Evolutionary conservation across 2,329 filamentous ascomycete species (phyloP).

Genomic region (Thermoascus crustaceus): DNA sequence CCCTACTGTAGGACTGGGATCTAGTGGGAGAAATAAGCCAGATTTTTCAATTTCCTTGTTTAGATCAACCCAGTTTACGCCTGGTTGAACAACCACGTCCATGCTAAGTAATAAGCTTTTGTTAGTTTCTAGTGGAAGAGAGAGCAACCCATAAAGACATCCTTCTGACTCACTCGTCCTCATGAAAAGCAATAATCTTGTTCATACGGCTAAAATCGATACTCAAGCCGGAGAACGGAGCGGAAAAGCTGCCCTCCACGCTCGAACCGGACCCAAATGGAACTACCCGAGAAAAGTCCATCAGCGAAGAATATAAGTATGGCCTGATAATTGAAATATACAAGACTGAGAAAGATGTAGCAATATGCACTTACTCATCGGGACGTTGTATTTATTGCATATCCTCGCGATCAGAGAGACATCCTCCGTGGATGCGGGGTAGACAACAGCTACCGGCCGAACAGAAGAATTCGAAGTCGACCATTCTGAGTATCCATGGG

Average conservation of each 20-base stretch:
- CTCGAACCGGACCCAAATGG: constrained; percentile 71
- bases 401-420: constrained; percentile 68
- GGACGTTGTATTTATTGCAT: constrained; percentile 62
- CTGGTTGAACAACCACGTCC: constrained; percentile 59
- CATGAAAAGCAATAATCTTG: constrained; percentile 60
- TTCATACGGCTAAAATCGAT: constrained; percentile 72
- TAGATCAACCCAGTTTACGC: constrained; percentile 65
- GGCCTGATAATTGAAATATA: no score
- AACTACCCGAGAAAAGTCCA: no score
- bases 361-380: no score
- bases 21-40: constrained; percentile 71
- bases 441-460: constrained; percentile 53
- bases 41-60: constrained; percentile 59
- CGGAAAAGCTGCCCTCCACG: constrained; percentile 67
- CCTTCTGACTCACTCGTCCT: no score
- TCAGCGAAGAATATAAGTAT: no score
- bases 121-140: no score
- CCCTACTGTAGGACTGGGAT: constrained; percentile 53
- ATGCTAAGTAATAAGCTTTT: no score
- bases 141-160: no score
- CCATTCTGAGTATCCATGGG: constrained; percentile 10
- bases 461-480: no score
- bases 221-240: constrained; percentile 66
- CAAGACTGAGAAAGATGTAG: no score
- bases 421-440: constrained; percentile 59